Conservation (phyloP, 1,139 yeast species). For the Wickerhamiella pararugosa region DNA sequence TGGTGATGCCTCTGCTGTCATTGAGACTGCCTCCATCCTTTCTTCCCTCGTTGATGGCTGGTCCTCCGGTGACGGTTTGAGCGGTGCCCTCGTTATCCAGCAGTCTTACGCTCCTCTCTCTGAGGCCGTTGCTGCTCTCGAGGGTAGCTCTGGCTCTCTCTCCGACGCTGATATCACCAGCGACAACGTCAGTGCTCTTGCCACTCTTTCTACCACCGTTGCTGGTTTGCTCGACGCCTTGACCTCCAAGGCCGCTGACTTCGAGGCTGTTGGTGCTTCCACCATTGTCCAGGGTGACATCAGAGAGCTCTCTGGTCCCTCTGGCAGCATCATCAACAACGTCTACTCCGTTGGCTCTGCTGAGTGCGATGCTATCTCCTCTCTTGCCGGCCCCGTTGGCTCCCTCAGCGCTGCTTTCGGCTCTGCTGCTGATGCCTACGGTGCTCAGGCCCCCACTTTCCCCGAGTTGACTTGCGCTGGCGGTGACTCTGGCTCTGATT, state of each 20-base stretch:
- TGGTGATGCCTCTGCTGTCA: constrained; percentile 10
- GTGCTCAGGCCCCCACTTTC: constrained; percentile 9
- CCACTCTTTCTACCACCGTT: constrained; percentile 3
- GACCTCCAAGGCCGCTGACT: constrained; percentile 7
- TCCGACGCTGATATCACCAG: background rate
- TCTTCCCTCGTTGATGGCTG: constrained; percentile 10
- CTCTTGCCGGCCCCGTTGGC: constrained; percentile 4
- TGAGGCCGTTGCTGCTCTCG: constrained; percentile 7
- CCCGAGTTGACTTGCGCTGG: constrained; percentile 9
- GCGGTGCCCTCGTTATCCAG: constrained; percentile 10
- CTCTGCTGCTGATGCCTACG: constrained; percentile 11
- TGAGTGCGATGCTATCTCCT: constrained; percentile 7
- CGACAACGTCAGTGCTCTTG: constrained; percentile 2
- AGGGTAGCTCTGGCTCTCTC: background rate
- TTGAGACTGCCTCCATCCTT: constrained; percentile 10
- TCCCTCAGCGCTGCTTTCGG: constrained; percentile 1
- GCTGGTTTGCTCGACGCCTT: constrained; percentile 8
- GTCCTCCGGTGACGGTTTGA: constrained; percentile 7
- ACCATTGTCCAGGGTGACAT: constrained; percentile 8
- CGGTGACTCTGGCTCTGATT: constrained; percentile 7
- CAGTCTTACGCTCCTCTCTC: constrained; percentile 5
- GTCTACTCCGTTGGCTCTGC: constrained; percentile 3
- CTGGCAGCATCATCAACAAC: constrained; percentile 6
- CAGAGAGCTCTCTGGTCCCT: constrained; percentile 5
- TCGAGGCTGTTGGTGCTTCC: constrained; percentile 7